Evolutionary conservation across 2,329 filamentous ascomycete species (phyloP).

Genomic region (Stagonosporopsis vannaccii): DNA sequence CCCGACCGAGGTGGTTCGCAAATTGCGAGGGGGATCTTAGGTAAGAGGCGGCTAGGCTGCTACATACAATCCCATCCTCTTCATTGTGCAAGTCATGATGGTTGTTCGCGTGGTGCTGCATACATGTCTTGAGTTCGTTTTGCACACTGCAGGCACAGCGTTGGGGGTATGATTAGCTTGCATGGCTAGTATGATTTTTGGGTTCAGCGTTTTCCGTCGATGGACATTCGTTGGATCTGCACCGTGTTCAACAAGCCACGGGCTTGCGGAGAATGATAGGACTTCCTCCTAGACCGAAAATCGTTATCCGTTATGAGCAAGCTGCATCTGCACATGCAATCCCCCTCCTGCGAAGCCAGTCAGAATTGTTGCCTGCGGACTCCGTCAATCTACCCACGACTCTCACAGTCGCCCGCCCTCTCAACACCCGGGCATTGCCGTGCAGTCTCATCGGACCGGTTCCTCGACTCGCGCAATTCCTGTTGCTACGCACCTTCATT

Average conservation of each 20-base stretch:
- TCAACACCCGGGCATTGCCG: not conserved
- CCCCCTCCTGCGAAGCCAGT: not conserved
- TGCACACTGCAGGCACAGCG: not conserved
- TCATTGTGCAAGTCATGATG: not conserved
- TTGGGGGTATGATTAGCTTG: conserved; percentile 1
- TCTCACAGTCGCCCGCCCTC: not conserved
- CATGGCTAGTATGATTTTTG: not conserved
- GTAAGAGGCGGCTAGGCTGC: conserved; percentile 4
- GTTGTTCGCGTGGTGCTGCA: not conserved
- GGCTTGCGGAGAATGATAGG: not conserved
- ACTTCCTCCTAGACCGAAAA: not conserved
- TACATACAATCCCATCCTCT: not conserved
- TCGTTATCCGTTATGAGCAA: not conserved
- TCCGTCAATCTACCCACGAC: not conserved
- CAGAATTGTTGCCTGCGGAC: not conserved
- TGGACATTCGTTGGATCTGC: not conserved
- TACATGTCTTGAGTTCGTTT: not conserved
- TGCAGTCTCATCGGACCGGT: not conserved
- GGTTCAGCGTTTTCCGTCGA: not conserved
- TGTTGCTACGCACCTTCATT: conserved; percentile 3
- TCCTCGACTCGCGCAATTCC: conserved; percentile 3
- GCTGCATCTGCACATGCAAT: conserved; percentile 11
- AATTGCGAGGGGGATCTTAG: conserved; percentile 5
- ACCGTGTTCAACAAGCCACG: not conserved
- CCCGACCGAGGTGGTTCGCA: not conserved